A percentile compares a stretch with the other conserved stretches of the same genome.
phyloP scores from a whole-genome alignment of 176 grass and related monocot genomes.

The Lolium rigidum region DNA sequence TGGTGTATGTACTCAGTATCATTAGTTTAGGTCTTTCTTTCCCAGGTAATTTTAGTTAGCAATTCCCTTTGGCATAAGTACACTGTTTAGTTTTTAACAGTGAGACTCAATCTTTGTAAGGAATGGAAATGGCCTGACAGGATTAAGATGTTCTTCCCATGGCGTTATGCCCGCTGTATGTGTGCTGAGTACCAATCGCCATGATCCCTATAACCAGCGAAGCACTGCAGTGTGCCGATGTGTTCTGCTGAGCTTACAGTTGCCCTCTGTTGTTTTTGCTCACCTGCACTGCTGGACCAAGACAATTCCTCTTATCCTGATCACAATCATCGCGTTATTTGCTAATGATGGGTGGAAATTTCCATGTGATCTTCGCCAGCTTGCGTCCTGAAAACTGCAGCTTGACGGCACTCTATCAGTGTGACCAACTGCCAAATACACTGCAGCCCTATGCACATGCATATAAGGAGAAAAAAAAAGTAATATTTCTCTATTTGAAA shows the following conservation, averaged over 20 bases:
- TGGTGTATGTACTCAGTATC: neutral
- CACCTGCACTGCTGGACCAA: conserved; percentile 19
- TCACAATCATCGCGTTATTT: conserved; percentile 46
- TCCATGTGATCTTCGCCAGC: conserved; percentile 48
- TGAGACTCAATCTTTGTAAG: neutral
- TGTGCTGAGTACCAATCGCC: neutral
- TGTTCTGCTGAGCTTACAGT: neutral
- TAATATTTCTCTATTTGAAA: too few species aligned
- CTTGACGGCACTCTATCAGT: conserved; percentile 11
- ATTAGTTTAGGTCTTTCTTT: neutral
- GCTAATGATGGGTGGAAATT: conserved; percentile 44
- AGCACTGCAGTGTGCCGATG: neutral
- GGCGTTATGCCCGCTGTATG: conserved; percentile 4
- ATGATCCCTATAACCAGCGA: neutral
- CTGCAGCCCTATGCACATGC: conserved; percentile 6
- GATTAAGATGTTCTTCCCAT: neutral
- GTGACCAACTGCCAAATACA: conserved; percentile 17
- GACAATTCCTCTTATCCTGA: conserved; percentile 43
- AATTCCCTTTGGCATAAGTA: neutral
- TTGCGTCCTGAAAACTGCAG: conserved; percentile 40
- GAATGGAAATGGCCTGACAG: neutral
- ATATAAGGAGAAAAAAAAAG: too few species aligned
- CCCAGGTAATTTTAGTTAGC: neutral
- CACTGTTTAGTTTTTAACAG: neutral
- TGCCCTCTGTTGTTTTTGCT: conserved; percentile 37